Conservation (phyloP, 495 filamentous ascomycete genomes). For the Bryoglossum gracile region DNA sequence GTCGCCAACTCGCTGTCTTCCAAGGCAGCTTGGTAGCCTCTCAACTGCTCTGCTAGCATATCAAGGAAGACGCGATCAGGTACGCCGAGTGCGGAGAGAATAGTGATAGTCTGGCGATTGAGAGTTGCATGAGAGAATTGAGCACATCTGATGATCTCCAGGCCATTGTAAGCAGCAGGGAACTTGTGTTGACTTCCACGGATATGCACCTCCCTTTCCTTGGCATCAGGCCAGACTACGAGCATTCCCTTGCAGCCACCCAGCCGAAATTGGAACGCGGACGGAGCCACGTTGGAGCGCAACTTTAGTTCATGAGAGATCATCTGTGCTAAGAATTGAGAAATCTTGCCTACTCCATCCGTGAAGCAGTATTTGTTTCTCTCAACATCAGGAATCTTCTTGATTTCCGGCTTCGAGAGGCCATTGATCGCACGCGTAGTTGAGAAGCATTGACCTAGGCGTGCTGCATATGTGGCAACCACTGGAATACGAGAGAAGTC, state of each 20-base stretch:
- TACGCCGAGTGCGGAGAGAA: constrained; percentile 74
- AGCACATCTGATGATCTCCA: constrained; percentile 83
- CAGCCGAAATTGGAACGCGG: constrained; percentile 84
- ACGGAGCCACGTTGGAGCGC: constrained; percentile 52
- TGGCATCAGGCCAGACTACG: constrained; percentile 55
- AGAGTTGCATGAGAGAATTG: constrained; percentile 65
- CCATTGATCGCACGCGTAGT: constrained; percentile 67
- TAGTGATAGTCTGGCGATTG: constrained; percentile 82
- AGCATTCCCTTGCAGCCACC: constrained; percentile 91
- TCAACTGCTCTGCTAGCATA: constrained; percentile 59
- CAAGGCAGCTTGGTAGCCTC: constrained; percentile 61
- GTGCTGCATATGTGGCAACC: constrained; percentile 77
- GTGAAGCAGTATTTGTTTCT: constrained; percentile 66
- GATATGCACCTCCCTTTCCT: constrained; percentile 58
- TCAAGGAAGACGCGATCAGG: constrained; percentile 55
- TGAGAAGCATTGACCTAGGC: constrained; percentile 92
- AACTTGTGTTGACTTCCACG: constrained; percentile 88
- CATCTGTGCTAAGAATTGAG: constrained; percentile 62
- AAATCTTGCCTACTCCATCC: constrained; percentile 93
- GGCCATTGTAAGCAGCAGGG: constrained; percentile 52
- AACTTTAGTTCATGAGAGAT: constrained; percentile 51
- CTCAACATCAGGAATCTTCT: constrained; percentile 54
- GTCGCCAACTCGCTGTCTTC: constrained; percentile 53
- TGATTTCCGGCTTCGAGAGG: constrained; percentile 29
- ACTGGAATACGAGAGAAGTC: constrained; percentile 67